Conservation (phyloP, 768 basidiomycete species). For the Lactarius evosmus region DNA sequence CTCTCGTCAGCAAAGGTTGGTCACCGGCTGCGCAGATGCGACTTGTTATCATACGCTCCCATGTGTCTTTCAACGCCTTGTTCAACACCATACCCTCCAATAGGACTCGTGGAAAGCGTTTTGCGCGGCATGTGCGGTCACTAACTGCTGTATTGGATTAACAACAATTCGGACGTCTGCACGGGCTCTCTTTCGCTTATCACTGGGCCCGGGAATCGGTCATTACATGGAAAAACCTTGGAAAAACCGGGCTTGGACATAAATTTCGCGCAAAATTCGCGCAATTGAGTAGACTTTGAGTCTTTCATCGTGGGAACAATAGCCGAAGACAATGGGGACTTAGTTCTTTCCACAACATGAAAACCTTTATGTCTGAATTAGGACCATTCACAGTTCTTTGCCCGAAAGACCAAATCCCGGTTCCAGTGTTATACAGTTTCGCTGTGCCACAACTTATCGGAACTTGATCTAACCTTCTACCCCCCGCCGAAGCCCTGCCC, state of each 20-base stretch:
- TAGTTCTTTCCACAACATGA: too few relatives aligned
- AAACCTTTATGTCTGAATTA: too few relatives aligned
- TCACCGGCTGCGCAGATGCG: conserved; percentile 57
- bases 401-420: too few relatives aligned
- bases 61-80: conserved; percentile 54
- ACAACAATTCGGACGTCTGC: conserved; percentile 60
- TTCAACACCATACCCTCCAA: conserved; percentile 46
- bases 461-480: conserved; percentile 56
- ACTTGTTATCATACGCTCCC: conserved; percentile 51
- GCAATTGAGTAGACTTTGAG: too few relatives aligned
- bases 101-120: conserved; percentile 43
- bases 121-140: conserved; percentile 53
- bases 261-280: too few relatives aligned
- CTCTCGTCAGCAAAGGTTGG: conserved; percentile 69
- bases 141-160: conserved; percentile 60
- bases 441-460: conserved; percentile 56
- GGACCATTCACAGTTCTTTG: too few relatives aligned
- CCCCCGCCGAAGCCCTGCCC: conserved; percentile 46
- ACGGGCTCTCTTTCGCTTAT: conserved; percentile 55
- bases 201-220: too few relatives aligned
- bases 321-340: too few relatives aligned
- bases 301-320: too few relatives aligned
- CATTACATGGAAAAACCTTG: too few relatives aligned
- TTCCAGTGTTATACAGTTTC: conserved; percentile 54
- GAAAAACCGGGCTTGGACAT: too few relatives aligned